A percentile compares a stretch with the other conserved stretches of the same genome.
Conservation (phyloP, 2,329 filamentous ascomycete genomes). For the Berkeleyomyces rouxiae region DNA sequence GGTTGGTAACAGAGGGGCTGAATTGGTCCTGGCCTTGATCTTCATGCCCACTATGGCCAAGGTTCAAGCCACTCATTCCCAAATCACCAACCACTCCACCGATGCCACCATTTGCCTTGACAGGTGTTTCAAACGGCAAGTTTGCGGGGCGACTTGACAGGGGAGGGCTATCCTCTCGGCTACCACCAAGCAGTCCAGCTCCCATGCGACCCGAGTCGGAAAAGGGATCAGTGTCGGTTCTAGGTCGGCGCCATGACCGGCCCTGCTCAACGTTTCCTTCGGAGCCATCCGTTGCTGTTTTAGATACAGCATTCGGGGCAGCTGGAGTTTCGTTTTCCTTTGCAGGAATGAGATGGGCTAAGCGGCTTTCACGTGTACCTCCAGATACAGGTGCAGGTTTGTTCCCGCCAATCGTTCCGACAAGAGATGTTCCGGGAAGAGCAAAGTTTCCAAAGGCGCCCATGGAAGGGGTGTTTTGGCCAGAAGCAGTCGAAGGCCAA, state of each 20-base stretch:
- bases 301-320: constrained; percentile 17
- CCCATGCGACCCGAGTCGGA: constrained; percentile 42
- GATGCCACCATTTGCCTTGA: constrained; percentile 23
- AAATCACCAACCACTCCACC: constrained; percentile 32
- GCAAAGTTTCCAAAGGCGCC: constrained; percentile 85
- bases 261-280: constrained; percentile 18
- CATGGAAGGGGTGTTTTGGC: constrained; percentile 34
- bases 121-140: constrained; percentile 25
- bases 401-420: constrained; percentile 42
- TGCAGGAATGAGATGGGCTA: constrained; percentile 61
- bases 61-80: constrained; percentile 43
- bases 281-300: constrained; percentile 24
- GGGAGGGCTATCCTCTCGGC: constrained; percentile 48
- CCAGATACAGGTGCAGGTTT: constrained; percentile 25
- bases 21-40: constrained; percentile 43
- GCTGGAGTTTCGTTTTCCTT: constrained; percentile 34
- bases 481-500: constrained; percentile 33
- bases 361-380: constrained; percentile 51
- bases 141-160: constrained; percentile 17
- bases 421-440: constrained; percentile 37
- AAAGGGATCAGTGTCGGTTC: constrained; percentile 61
- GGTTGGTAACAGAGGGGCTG: constrained; percentile 91
- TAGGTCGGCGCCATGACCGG: constrained; percentile 42
- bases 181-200: constrained; percentile 29
- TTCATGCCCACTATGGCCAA: constrained; percentile 38